Base-by-base conservation (phyloP, 2,329 filamentous ascomycete genomes). In the Orbilia oligospora region DNA sequence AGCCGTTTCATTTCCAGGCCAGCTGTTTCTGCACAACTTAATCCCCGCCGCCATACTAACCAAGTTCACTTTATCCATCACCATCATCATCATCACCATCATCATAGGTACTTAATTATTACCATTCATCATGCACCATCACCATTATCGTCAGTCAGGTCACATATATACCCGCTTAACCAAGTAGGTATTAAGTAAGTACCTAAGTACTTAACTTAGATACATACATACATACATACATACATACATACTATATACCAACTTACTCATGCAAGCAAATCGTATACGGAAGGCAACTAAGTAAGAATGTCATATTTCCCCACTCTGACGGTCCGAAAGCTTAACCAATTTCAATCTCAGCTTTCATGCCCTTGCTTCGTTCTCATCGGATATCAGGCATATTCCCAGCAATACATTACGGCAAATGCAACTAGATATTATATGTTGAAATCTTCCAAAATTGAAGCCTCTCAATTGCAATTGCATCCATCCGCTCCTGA, bases 1-100 rank as follows among this genome's bases (percentile, higher is more conserved):
- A 66, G 70, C 70, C 58, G 70, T 73, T 73, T 73, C 70, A 73
- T 51, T 67, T 27, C 61, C 24, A 53, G 70, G 46, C 55, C 48
- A 30, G 27, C 27, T 30, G n/a, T n/a, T n/a, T n/a, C n/a, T n/a
- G n/a, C n/a, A n/a, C n/a, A n/a, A n/a, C n/a, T n/a, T n/a, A n/a
- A n/a, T n/a, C n/a, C n/a, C n/a, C n/a, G n/a, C n/a, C n/a, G n/a
- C n/a, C n/a, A n/a, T n/a, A n/a, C n/a, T n/a, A n/a, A n/a, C n/a
- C n/a, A n/a, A n/a, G 70, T 18, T 30, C 61, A 58, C 49, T 73
- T 73, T 73, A 73, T 27, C 70, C 70, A 72, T 16, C 69, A 56
- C 8, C 12, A 30, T 38, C 53, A 38, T 27, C 12, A 30, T 27
- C 22, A 61, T 16, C 56, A 44, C 20, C 33, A 61, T 27, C 36